A percentile compares a stretch with the other conserved stretches of the same genome.
Conservation (phyloP, 2,329 filamentous ascomycete genomes). For the Gaeumannomyces tritici region DNA sequence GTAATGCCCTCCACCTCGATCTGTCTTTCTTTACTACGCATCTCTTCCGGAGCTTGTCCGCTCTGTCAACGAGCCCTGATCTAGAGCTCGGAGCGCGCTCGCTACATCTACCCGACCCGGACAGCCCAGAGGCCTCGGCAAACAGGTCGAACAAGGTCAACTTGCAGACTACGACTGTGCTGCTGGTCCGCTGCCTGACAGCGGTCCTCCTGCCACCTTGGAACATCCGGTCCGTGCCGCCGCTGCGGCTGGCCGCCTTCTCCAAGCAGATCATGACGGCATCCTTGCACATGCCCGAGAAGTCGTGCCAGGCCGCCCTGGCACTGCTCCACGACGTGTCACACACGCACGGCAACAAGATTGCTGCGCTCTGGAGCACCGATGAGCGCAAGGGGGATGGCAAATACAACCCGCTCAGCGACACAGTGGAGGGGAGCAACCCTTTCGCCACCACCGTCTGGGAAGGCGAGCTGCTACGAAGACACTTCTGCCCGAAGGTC, state of each 20-base stretch:
- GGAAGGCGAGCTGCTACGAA: conserved; percentile 81
- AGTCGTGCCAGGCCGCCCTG: conserved; percentile 72
- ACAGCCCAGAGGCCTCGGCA: conserved; percentile 31
- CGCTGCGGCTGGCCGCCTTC: conserved; percentile 81
- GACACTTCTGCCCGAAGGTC: conserved; percentile 81
- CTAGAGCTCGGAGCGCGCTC: conserved; percentile 74
- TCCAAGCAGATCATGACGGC: conserved; percentile 80
- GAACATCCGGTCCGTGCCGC: conserved; percentile 66
- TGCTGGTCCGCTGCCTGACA: conserved; percentile 79
- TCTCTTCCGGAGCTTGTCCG: conserved; percentile 77
- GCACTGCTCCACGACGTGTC: conserved; percentile 69
- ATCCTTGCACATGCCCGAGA: conserved; percentile 81
- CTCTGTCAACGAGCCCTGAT: conserved; percentile 71
- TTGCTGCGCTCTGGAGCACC: conserved; percentile 83
- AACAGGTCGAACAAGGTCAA: conserved; percentile 60
- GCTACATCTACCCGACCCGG: conserved; percentile 59
- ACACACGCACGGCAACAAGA: conserved; percentile 72
- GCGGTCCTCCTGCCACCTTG: conserved; percentile 69
- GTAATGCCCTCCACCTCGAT: conserved; percentile 74
- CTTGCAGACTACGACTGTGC: conserved; percentile 86
- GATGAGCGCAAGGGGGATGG: conserved; percentile 91
- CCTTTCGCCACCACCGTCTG: conserved; percentile 84
- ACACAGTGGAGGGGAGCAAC: conserved; percentile 76
- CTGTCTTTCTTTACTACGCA: conserved; percentile 92
- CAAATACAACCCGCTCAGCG: conserved; percentile 63